Percentiles rank a stretch among this genome's conserved stretches.
Conservation (phyloP, 2,329 filamentous ascomycete species). For the Elsinoe arachidis region DNA sequence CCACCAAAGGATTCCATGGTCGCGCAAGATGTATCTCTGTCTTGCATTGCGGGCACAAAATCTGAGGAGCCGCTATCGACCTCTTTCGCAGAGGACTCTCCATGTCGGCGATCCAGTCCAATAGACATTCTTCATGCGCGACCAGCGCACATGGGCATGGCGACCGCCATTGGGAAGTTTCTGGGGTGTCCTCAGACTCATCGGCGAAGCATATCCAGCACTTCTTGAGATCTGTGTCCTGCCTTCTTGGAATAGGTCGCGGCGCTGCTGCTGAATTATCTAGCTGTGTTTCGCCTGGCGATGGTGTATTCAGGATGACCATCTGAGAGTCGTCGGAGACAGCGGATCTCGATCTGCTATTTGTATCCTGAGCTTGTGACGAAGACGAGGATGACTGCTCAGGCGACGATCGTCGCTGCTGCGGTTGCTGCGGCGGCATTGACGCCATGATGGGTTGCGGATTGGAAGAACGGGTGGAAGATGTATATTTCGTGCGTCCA, state of each 20-base stretch:
- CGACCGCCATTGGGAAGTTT: constrained; percentile 64
- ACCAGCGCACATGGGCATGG: constrained; percentile 86
- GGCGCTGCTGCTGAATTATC: neutral
- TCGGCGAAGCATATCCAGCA: constrained; percentile 65
- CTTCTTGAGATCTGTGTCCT: constrained; percentile 38
- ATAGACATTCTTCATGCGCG: constrained; percentile 80
- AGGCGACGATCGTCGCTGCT: constrained; percentile 27
- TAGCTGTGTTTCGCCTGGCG: constrained; percentile 17
- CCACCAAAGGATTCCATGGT: constrained; percentile 63
- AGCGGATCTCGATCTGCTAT: constrained; percentile 28
- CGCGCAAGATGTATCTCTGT: constrained; percentile 67
- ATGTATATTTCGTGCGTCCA: too few species aligned
- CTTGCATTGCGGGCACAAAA: constrained; percentile 86
- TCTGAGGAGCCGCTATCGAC: constrained; percentile 45
- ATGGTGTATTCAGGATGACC: constrained; percentile 33
- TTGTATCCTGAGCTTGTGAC: constrained; percentile 21
- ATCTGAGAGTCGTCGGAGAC: constrained; percentile 40
- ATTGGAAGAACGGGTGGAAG: too few species aligned
- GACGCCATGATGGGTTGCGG: constrained; percentile 31
- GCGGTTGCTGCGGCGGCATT: constrained; percentile 30
- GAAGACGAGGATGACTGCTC: constrained; percentile 18
- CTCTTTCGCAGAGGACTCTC: constrained; percentile 51
- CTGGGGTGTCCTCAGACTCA: constrained; percentile 54
- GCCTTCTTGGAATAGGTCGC: constrained; percentile 13
- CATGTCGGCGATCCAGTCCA: constrained; percentile 89